These are phyloP conservation scores for Aureobasidium sp. DNA, from an alignment of 2,329 filamentous ascomycete genomes.

Conservation along the genomic window DNA sequence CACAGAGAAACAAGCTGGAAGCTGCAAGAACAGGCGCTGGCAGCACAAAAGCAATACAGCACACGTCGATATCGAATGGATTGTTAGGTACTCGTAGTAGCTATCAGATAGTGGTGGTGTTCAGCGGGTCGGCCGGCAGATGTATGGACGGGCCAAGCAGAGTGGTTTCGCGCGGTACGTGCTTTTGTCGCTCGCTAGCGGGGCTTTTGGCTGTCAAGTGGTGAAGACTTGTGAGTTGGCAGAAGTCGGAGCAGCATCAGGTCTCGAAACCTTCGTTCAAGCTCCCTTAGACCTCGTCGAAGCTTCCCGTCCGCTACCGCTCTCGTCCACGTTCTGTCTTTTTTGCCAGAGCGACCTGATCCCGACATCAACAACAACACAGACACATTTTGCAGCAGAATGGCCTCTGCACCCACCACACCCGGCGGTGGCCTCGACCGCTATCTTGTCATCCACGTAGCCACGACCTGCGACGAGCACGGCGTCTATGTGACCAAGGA, in stretches of 20 bases:
- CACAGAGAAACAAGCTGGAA: background rate
- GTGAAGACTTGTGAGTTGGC: background rate
- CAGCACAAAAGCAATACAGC: background rate
- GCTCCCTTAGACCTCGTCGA: background rate
- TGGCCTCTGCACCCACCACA: slow-evolving; percentile 3
- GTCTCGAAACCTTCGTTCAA: background rate
- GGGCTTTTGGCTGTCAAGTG: slow-evolving; percentile 1
- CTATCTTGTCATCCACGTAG: slow-evolving; percentile 97
- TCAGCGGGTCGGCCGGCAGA: background rate
- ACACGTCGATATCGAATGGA: background rate
- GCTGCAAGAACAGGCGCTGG: background rate
- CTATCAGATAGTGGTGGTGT: background rate
- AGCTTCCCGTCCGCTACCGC: background rate
- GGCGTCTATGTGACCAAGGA: slow-evolving; percentile 99
- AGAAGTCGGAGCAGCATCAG: background rate
- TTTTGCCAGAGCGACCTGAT: background rate
- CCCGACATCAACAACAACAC: background rate
- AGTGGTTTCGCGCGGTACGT: background rate
- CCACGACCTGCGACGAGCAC: slow-evolving; percentile 97
- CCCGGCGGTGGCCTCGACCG: slow-evolving; percentile 55
- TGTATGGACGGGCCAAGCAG: background rate
- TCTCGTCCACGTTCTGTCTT: background rate
- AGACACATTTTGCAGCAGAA: background rate
- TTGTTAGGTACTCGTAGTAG: background rate
- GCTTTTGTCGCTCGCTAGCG: background rate